phyloP scores from a whole-genome alignment of 1,284 basidiomycete genomes.

The Apiotrichum veenhuisii region DNA sequence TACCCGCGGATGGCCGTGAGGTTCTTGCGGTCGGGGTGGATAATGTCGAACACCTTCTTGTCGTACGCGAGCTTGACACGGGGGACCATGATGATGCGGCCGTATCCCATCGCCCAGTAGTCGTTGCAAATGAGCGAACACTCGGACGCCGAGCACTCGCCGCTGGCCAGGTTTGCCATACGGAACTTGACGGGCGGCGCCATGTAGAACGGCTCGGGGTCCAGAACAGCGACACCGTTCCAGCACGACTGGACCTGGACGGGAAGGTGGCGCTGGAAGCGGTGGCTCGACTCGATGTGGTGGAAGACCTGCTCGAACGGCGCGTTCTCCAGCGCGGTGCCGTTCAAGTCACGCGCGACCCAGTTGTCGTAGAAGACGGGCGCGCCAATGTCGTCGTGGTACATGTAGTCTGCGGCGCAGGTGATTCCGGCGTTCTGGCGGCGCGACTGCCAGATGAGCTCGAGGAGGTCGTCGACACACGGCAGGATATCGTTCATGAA shows the following conservation, averaged over 20 bases:
- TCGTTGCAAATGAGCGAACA: slow-evolving; percentile 88
- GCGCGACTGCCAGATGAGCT: slow-evolving; percentile 89
- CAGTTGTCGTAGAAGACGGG: slow-evolving; percentile 98
- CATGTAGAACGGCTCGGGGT: slow-evolving; percentile 86
- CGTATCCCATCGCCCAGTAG: slow-evolving; percentile 88
- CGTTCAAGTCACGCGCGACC: slow-evolving; percentile 95
- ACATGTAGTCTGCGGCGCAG: slow-evolving; percentile 96
- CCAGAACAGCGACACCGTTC: slow-evolving; percentile 91
- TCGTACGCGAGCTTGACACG: slow-evolving; percentile 93
- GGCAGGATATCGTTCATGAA: slow-evolving; percentile 99
- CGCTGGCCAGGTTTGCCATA: slow-evolving; percentile 74
- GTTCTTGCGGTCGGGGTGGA: slow-evolving; percentile 82
- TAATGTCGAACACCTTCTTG: slow-evolving; percentile 85
- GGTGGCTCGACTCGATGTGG: slow-evolving; percentile 65
- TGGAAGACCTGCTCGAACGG: slow-evolving; percentile 91
- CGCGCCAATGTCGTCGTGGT: slow-evolving; percentile 83
- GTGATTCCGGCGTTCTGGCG: slow-evolving; percentile 92
- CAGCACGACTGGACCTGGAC: slow-evolving; percentile 94
- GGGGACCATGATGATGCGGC: slow-evolving; percentile 92
- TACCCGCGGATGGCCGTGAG: slow-evolving; percentile 90
- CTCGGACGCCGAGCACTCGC: slow-evolving; percentile 88
- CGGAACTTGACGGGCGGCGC: slow-evolving; percentile 85
- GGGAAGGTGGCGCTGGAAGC: slow-evolving; percentile 85
- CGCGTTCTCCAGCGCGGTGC: slow-evolving; percentile 91
- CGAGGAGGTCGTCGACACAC: slow-evolving; percentile 89